A percentile compares a stretch with the other conserved stretches of the same genome.
Conservation (phyloP, 768 basidiomycete species). For the Tricholoma sp. region DNA sequence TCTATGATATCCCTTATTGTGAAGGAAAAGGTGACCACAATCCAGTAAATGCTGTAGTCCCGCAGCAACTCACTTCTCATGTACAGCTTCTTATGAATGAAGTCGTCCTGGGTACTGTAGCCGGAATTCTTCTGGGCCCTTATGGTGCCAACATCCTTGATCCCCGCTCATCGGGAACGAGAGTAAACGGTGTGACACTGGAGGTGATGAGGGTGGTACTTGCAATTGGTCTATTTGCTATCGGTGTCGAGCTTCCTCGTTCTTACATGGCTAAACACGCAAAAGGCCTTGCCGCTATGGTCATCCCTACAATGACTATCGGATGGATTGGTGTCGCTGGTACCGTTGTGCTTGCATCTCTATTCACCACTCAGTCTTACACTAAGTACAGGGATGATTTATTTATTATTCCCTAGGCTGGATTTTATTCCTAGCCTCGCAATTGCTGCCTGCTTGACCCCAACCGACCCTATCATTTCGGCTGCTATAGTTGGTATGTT, state of each 20-base stretch:
- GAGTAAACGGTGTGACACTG: conserved; percentile 53
- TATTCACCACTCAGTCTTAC: not conserved
- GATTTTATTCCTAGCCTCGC: conserved; percentile 73
- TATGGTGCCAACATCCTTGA: conserved; percentile 67
- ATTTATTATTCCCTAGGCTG: conserved; percentile 68
- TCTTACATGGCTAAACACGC: conserved; percentile 82
- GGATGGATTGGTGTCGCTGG: conserved; percentile 79
- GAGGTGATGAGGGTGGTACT: conserved; percentile 47
- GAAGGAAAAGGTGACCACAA: conserved; percentile 64
- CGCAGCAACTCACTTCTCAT: not conserved
- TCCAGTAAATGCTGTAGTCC: not conserved
- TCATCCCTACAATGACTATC: conserved; percentile 80
- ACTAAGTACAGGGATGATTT: conserved; percentile 50
- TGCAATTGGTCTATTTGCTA: conserved; percentile 88
- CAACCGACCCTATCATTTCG: conserved; percentile 93
- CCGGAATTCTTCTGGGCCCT: conserved; percentile 66
- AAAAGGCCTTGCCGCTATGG: conserved; percentile 62
- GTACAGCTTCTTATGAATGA: conserved; percentile 82
- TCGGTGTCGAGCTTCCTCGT: conserved; percentile 89
- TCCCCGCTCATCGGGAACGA: conserved; percentile 64
- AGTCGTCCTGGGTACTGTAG: conserved; percentile 83
- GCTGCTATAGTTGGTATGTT: conserved; percentile 69
- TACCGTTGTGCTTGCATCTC: conserved; percentile 17
- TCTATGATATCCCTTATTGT: conserved; percentile 80
- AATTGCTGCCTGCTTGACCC: conserved; percentile 86